Evolutionary conservation across 768 basidiomycete genomes (phyloP).

Genomic region (Mycena filopes): DNA sequence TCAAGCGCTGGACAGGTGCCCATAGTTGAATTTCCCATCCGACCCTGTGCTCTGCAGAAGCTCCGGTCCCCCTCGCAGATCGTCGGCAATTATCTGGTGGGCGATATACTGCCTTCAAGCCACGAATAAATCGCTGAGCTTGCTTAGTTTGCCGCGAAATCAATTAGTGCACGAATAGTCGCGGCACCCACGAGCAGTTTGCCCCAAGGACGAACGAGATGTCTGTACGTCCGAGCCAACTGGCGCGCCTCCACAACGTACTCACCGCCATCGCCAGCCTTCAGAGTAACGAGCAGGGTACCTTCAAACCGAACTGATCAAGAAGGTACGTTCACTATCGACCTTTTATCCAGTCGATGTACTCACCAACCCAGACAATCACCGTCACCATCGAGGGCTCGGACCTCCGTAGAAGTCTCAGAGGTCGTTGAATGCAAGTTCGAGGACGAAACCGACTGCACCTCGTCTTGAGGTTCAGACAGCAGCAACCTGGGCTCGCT

Average conservation of each 20-base stretch:
- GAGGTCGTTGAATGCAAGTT: slow-evolving; percentile 59
- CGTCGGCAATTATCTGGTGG: slow-evolving; percentile 84
- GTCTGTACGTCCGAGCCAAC: slow-evolving; percentile 51
- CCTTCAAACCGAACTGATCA: slow-evolving; percentile 81
- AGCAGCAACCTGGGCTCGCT: slow-evolving; percentile 47
- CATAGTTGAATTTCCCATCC: slow-evolving; percentile 16
- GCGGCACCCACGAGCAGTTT: slow-evolving; percentile 62
- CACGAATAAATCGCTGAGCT: not conserved
- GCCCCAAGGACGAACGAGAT: slow-evolving; percentile 60
- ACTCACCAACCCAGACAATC: slow-evolving; percentile 71
- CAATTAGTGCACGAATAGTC: slow-evolving; percentile 70
- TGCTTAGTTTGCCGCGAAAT: slow-evolving; percentile 81
- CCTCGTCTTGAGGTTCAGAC: slow-evolving; percentile 36
- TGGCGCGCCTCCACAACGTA: slow-evolving; percentile 44
- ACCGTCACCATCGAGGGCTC: slow-evolving; percentile 83
- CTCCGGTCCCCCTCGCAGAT: slow-evolving; percentile 89
- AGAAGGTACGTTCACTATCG: slow-evolving; percentile 62
- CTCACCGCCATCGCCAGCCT: slow-evolving; percentile 42
- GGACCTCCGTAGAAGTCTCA: slow-evolving; percentile 67
- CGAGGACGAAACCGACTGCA: slow-evolving; percentile 49
- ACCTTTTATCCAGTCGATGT: slow-evolving; percentile 7
- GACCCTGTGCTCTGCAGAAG: slow-evolving; percentile 50
- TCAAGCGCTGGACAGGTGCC: slow-evolving; percentile 85
- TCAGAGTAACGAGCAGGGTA: too few species aligned
- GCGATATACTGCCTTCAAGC: slow-evolving; percentile 31